Evolutionary conservation across 2,329 filamentous ascomycete genomes (phyloP).

Genomic region (Claviceps citrina): DNA sequence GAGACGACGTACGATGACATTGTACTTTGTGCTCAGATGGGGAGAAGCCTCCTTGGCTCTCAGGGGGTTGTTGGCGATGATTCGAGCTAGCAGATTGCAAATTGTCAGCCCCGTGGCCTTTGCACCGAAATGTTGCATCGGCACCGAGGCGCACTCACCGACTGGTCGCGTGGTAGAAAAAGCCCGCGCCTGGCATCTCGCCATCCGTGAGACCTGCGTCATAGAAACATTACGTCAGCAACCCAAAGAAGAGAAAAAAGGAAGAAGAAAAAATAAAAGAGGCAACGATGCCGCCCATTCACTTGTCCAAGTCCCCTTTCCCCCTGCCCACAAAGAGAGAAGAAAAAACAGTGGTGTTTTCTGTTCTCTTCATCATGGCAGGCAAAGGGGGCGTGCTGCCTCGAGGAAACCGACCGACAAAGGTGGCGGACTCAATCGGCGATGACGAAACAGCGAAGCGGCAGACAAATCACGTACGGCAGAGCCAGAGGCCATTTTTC

Average conservation of each 20-base stretch:
- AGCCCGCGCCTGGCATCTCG: constrained; percentile 51
- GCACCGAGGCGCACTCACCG: constrained; percentile 35
- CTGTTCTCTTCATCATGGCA: too few relatives aligned
- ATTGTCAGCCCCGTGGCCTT: background rate
- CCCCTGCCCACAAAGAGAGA: too few relatives aligned
- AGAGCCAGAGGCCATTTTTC: constrained; percentile 41
- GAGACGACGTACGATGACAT: constrained; percentile 65
- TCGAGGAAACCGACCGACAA: background rate
- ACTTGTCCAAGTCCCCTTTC: too few relatives aligned
- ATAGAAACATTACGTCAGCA: background rate
- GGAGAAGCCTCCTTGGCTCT: constrained; percentile 87
- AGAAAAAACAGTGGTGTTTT: too few relatives aligned
- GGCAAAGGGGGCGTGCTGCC: background rate
- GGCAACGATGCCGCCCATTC: too few relatives aligned
- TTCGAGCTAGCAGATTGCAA: constrained; percentile 50
- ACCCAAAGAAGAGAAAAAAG: background rate
- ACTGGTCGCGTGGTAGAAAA: constrained; percentile 80
- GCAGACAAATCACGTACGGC: constrained; percentile 29
- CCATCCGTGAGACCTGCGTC: constrained; percentile 44
- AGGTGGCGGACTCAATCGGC: constrained; percentile 1
- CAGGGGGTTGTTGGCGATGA: constrained; percentile 72
- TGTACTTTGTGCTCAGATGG: constrained; percentile 78
- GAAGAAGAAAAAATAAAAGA: too few relatives aligned
- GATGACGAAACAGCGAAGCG: constrained; percentile 3
- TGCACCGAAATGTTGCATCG: background rate